These are phyloP conservation scores for Pleurotus citrinopileatus DNA, from an alignment of 768 basidiomycete species.

Conservation along the genomic window DNA sequence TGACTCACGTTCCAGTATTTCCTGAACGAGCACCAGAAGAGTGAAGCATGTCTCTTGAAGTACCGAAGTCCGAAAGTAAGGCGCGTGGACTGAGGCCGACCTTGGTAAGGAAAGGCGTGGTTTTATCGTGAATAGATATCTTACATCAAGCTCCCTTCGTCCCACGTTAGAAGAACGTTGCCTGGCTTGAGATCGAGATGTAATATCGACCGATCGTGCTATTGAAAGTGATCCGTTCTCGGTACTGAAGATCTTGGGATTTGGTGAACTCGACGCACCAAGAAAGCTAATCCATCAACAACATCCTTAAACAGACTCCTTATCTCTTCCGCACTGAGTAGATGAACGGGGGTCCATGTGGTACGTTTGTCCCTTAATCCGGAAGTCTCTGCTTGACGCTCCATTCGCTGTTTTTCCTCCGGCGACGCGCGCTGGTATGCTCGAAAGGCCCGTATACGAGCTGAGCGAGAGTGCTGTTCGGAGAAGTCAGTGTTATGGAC, in stretches of 20 bases:
- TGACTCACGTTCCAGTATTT: conserved; percentile 88
- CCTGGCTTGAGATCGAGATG: conserved; percentile 95
- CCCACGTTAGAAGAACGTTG: conserved; percentile 90
- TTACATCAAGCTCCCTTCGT: conserved; percentile 80
- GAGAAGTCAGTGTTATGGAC: conserved; percentile 14
- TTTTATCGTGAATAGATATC: conserved; percentile 18
- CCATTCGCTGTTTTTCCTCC: conserved; percentile 59
- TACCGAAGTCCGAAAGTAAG: conserved; percentile 95
- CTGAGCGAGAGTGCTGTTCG: conserved; percentile 56
- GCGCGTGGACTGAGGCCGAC: conserved; percentile 70
- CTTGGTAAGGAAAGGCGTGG: neutral
- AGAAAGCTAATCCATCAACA: conserved; percentile 80
- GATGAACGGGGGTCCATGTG: conserved; percentile 76
- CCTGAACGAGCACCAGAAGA: conserved; percentile 70
- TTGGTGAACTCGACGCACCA: conserved; percentile 48
- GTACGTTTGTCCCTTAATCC: conserved; percentile 38
- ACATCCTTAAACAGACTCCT: conserved; percentile 80
- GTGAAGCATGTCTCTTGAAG: conserved; percentile 86
- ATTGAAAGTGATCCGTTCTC: conserved; percentile 9
- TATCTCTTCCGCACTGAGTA: conserved; percentile 84
- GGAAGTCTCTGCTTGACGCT: conserved; percentile 13
- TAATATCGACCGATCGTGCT: conserved; percentile 84
- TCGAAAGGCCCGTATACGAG: conserved; percentile 74
- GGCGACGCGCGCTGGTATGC: conserved; percentile 64
- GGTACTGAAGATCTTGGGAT: neutral